phyloP scores from a whole-genome alignment of 345 rosid species.

The Populus pruinosa region DNA sequence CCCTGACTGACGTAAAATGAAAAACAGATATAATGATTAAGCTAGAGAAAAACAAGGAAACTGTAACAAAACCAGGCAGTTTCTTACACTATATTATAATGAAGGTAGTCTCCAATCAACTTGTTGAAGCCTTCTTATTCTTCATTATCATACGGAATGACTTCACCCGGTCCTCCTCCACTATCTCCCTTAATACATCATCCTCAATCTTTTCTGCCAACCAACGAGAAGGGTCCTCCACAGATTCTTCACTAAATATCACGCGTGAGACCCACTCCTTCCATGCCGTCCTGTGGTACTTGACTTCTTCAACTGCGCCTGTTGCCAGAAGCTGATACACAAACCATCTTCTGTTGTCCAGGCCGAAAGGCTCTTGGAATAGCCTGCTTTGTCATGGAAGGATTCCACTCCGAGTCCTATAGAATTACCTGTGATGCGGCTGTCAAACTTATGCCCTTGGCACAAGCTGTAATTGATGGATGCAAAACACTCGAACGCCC shows the following conservation, averaged over 20 bases:
- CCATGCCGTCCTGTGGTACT: conserved; percentile 89
- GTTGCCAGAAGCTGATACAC: conserved; percentile 87
- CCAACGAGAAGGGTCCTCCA: conserved; percentile 85
- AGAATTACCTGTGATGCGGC: conserved; percentile 89
- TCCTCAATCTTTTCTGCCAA: conserved; percentile 92
- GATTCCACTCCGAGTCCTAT: conserved; percentile 87
- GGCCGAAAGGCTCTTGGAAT: conserved; percentile 90
- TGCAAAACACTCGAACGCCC: conserved; percentile 58
- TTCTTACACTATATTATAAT: neutral
- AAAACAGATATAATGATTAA: neutral
- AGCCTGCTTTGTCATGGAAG: conserved; percentile 94
- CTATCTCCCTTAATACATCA: conserved; percentile 77
- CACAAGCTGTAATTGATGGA: conserved; percentile 92
- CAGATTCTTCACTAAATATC: conserved; percentile 93
- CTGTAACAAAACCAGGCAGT: conserved; percentile 7
- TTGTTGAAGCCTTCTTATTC: conserved; percentile 89
- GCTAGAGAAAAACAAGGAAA: neutral
- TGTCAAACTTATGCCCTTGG: conserved; percentile 94
- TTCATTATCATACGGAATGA: conserved; percentile 97
- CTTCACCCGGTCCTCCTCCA: conserved; percentile 73
- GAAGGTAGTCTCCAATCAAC: conserved; percentile 30
- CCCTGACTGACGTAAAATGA: neutral
- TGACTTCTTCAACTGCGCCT: conserved; percentile 81
- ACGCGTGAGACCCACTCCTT: conserved; percentile 95
- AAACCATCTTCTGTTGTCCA: conserved; percentile 84